A percentile compares a stretch with the other conserved stretches of the same genome.
These are phyloP conservation scores for Takakia lepidozioides DNA, from an alignment of 225 moss, liverwort and hornwort genomes.

Conservation along the genomic window DNA sequence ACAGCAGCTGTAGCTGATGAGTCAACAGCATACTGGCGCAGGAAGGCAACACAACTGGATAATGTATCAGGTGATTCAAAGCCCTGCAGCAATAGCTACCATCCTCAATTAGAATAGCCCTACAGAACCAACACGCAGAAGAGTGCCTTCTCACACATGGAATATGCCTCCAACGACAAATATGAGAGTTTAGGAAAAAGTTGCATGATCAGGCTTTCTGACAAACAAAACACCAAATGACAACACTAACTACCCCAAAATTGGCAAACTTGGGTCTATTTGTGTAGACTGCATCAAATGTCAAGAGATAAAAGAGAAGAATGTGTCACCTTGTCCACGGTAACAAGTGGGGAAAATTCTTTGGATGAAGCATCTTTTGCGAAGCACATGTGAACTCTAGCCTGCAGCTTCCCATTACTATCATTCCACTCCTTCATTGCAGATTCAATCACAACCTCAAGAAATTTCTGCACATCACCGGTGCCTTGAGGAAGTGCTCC, in stretches of 20 bases:
- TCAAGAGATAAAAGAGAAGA: too few relatives aligned
- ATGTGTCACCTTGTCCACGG: conserved; percentile 62
- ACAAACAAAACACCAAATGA: too few relatives aligned
- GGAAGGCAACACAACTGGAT: conserved; percentile 62
- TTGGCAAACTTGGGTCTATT: too few relatives aligned
- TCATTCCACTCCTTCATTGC: conserved; percentile 76
- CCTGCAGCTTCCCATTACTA: conserved; percentile 59
- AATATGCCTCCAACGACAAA: too few relatives aligned
- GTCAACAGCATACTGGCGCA: conserved; percentile 79
- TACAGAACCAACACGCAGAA: too few relatives aligned
- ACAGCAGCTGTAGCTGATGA: conserved; percentile 81
- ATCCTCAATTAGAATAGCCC: too few relatives aligned
- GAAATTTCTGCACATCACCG: conserved; percentile 51
- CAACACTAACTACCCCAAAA: too few relatives aligned
- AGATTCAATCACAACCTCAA: conserved; percentile 61
- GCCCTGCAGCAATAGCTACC: conserved; percentile 63
- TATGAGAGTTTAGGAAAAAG: too few relatives aligned
- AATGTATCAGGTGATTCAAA: conserved; percentile 96
- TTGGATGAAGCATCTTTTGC: conserved; percentile 48
- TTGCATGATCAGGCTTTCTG: too few relatives aligned
- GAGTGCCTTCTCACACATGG: too few relatives aligned
- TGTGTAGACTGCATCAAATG: too few relatives aligned
- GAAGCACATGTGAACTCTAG: conserved; percentile 68
- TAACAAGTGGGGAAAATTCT: conserved; percentile 65
- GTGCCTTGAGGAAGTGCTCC: conserved; percentile 47